Base-by-base conservation (phyloP, 2,329 filamentous ascomycete genomes). In the Xylaria sp. region DNA sequence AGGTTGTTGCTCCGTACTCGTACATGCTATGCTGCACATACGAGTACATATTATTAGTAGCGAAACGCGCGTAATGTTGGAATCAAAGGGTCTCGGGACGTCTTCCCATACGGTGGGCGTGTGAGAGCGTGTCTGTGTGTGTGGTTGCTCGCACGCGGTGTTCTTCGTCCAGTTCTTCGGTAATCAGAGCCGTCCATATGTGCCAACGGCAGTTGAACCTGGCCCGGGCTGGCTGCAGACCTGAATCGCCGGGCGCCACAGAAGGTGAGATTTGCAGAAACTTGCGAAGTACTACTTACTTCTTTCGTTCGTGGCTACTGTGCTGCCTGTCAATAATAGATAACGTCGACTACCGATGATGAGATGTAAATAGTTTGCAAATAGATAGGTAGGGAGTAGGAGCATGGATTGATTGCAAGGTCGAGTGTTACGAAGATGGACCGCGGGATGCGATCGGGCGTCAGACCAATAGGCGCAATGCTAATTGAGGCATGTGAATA, bases 381-480 rank as follows among this genome's bases (percentile, higher is more conserved):
- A 30, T 30, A 30, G 23, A 5, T 30, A 30, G 23, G 23, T 30
- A 30, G 23, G 23, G 23, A 30, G 23, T 30, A 30, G 23, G 23
- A 30, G 23, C 5, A 30, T 30, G 5, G 5, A 30, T 30, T 4
- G 23, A 30, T 30, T 30, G 23, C 23, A 30, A 30, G 23, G 23
- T 30, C 23, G 23, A 30, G 47, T 30, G 4, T 49, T 19, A 10
- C 47, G 16, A 9, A 19, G 18, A 11, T 5, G 9, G 9, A 9
- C 18, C 9, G 9, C 18, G 5, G 18, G 18, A 30, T 19, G 47
- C 47, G 47, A 49, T 9, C 23, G 4, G 18, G 7, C 9, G 19
- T 49, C 18, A 7, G 50, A 13, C 61, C 61, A 63, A 48, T 63
- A 46, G 34, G 54, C 49, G 9, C 3, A 3, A 30, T 35, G 1